Base-by-base conservation (phyloP, 495 filamentous ascomycete species). In the Penicillium antarcticum region DNA sequence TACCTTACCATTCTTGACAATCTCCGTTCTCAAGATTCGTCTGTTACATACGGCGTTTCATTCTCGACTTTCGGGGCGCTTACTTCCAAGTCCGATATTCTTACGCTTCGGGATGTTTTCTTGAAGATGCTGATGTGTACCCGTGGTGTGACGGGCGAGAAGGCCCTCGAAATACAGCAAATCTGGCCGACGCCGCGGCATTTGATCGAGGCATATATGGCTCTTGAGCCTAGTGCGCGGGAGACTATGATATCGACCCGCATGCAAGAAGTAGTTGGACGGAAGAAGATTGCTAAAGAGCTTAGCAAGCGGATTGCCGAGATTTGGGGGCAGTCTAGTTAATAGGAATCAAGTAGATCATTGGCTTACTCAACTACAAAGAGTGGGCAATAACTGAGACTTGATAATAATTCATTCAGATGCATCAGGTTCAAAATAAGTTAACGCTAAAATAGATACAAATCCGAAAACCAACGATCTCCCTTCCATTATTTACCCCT, bases 101-200 rank as follows among this genome's bases (percentile, higher is more conserved):
- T 90, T 38, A 86, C 87, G 3, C 73, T 92, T 17, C 76, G 88
- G 34, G 89, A 95, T 52, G 62, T 92, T 0, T 92, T 79, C 58
- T 62, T 94, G 18, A 92, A 92, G 65, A 92, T 95, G 88, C 72
- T 95, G 42, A 92, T 95, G 89, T 89, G 87, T 57, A 87, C 82
- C 9, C 77, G 79, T 19, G 86, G 88, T 2, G 72, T 95, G n/a
- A 85, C 83, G 4, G 86, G 87, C 0, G 89, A 94, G 55, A 92
- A 90, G 62, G 88, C 89, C 0, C 63, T 91, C 2, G 88, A 90
- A 67, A 89, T 95, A 10, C 88, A 92, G 54, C 82, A 79, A 53
- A 61, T 72, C 10, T 95, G 87, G 85, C 79, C 74, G 50, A 94
- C 88, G 11, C 89, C 89, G 2, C 75, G 76, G 41, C 80, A 79